phyloP scores from a whole-genome alignment of 345 rosid species.

The Combretum micranthum region DNA sequence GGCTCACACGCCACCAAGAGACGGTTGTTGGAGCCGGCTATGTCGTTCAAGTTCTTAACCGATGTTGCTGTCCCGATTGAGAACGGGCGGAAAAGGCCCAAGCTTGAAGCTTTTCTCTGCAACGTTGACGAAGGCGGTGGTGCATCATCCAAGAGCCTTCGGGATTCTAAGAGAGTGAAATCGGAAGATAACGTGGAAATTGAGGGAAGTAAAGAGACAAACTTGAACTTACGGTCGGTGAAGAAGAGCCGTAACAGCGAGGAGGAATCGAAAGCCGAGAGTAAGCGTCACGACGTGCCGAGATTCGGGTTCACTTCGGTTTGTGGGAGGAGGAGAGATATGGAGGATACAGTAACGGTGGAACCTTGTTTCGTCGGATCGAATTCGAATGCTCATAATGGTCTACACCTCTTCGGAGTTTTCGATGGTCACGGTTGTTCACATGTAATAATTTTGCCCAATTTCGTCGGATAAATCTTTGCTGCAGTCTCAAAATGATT shows the following conservation, averaged over 20 bases:
- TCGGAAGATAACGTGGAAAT: not conserved
- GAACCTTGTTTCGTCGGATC: conserved; percentile 29
- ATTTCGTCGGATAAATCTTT: too few species aligned
- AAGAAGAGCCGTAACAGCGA: not conserved
- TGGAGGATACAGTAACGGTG: conserved; percentile 89
- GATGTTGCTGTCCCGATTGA: conserved; percentile 41
- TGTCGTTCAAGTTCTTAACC: conserved; percentile 42
- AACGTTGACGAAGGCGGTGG: conserved; percentile 2
- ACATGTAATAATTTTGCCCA: conserved; percentile 38
- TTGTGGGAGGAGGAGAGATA: conserved; percentile 86
- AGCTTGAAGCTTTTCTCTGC: conserved; percentile 13
- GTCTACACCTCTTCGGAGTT: conserved; percentile 60
- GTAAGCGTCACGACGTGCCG: conserved; percentile 17
- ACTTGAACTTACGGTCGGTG: not conserved
- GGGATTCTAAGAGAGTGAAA: not conserved
- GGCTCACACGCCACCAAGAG: conserved; percentile 41
- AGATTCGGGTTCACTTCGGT: conserved; percentile 79
- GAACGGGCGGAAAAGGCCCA: conserved; percentile 42
- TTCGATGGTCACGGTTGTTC: conserved; percentile 99
- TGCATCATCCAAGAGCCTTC: conserved; percentile 10
- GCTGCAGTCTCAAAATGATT: too few species aligned
- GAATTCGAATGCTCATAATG: conserved; percentile 1
- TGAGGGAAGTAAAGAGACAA: conserved; percentile 4
- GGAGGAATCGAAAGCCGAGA: not conserved
- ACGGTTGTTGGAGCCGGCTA: conserved; percentile 46